Conservation (phyloP, 768 basidiomycete species). For the Ephemerocybe angulata region DNA sequence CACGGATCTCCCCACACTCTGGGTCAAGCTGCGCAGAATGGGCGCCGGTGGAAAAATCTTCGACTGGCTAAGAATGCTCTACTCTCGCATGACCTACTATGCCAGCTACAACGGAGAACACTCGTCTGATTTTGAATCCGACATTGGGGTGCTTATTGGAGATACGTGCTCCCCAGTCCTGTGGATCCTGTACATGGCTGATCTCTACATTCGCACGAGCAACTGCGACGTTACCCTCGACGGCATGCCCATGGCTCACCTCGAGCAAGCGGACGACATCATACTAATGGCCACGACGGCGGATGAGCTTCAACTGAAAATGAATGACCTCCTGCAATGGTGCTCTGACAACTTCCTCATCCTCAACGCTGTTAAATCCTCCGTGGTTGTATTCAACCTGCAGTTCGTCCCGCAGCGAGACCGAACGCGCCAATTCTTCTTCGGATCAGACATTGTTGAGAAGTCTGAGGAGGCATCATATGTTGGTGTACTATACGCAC, state of each 20-base stretch:
- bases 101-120: conserved; percentile 13
- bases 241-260: conserved; percentile 12
- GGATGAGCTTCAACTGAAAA: conserved; percentile 14
- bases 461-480: background rate
- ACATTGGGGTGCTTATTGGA: too few relatives aligned
- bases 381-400: background rate
- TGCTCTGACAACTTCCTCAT: conserved; percentile 22
- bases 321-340: conserved; percentile 18
- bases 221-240: conserved; percentile 15
- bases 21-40: conserved; percentile 22
- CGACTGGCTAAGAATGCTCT: conserved; percentile 26
- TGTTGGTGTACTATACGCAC: background rate
- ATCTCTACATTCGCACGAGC: conserved; percentile 12
- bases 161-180: conserved; percentile 23
- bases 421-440: background rate
- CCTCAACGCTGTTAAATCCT: conserved; percentile 23
- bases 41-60: conserved; percentile 25
- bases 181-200: conserved; percentile 24
- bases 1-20: conserved; percentile 26
- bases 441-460: background rate
- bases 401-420: background rate
- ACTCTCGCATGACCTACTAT: conserved; percentile 18
- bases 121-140: conserved; percentile 16
- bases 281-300: conserved; percentile 16
- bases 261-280: conserved; percentile 28